Conservation (phyloP, 1,284 basidiomycete species). For the Xerocomus minutiporus region DNA sequence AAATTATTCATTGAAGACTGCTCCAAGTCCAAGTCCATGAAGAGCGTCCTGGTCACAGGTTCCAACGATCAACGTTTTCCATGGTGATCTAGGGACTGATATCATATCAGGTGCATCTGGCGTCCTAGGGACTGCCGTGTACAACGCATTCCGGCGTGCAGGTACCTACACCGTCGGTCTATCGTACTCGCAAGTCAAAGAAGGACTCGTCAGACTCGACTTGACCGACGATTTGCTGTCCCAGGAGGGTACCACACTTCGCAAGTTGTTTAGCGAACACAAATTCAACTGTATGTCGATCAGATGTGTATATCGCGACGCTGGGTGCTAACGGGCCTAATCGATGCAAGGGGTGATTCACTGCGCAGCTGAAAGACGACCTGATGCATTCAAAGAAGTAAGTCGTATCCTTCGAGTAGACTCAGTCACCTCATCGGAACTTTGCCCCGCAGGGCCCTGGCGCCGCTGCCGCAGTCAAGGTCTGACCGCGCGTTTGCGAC, state of each 20-base stretch:
- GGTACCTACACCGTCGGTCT: slow-evolving; percentile 52
- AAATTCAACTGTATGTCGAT: slow-evolving; percentile 59
- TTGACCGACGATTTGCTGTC: slow-evolving; percentile 44
- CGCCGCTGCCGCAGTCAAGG: slow-evolving; percentile 60
- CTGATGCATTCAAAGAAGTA: slow-evolving; percentile 79
- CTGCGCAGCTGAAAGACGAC: slow-evolving; percentile 79
- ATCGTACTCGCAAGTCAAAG: slow-evolving; percentile 55
- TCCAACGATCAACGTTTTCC: slow-evolving; percentile 2
- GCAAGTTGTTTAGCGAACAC: slow-evolving; percentile 36
- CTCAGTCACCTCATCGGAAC: not conserved
- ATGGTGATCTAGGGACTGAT: slow-evolving; percentile 10
- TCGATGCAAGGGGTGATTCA: slow-evolving; percentile 66
- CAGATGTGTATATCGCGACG: not conserved
- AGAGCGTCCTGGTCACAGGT: slow-evolving; percentile 52
- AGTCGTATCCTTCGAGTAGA: slow-evolving; percentile 11
- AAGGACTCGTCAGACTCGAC: slow-evolving; percentile 55
- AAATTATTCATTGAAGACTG: not conserved
- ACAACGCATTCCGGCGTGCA: slow-evolving; percentile 50
- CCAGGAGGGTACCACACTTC: slow-evolving; percentile 48
- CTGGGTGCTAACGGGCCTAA: slow-evolving; percentile 3
- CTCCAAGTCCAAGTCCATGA: slow-evolving; percentile 16
- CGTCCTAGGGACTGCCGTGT: slow-evolving; percentile 66
- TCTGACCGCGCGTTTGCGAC: slow-evolving; percentile 27
- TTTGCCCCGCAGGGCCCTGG: slow-evolving; percentile 35
- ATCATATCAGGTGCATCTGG: slow-evolving; percentile 64